phyloP scores from a whole-genome alignment of 78 protist species.

The Isochrysis galbana region DNA sequence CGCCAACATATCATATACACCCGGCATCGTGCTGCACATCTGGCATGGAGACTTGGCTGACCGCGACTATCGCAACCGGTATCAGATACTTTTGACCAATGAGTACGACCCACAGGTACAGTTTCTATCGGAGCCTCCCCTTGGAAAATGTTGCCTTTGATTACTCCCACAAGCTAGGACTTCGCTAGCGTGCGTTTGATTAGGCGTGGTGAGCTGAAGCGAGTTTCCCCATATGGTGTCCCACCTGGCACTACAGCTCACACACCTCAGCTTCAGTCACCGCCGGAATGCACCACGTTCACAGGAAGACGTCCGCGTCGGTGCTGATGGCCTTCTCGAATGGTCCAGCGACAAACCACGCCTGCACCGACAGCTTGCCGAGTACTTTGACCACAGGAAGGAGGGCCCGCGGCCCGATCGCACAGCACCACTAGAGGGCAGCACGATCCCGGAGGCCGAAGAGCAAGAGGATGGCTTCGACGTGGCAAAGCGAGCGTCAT shows the following conservation, averaged over 20 bases:
- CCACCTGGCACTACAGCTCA: neutral
- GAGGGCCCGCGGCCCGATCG: neutral
- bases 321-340: neutral
- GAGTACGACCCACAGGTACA: neutral
- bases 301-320: neutral
- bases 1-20: neutral
- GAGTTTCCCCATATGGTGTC: neutral
- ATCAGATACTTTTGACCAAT: neutral
- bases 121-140: neutral
- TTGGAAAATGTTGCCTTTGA: neutral
- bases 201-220: neutral
- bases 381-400: conserved; percentile 5
- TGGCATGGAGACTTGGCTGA: conserved; percentile 11
- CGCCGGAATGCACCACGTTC: neutral
- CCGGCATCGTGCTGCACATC: conserved; percentile 25
- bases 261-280: neutral
- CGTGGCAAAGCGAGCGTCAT: neutral
- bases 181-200: neutral
- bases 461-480: neutral
- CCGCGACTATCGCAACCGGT: conserved; percentile 3
- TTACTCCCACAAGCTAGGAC: neutral
- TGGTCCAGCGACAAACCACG: neutral
- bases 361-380: neutral
- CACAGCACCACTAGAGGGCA: too few relatives aligned
- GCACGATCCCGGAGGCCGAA: neutral